Evolutionary conservation across 2,329 filamentous ascomycete genomes (phyloP).

Genomic region (Cercospora sojina): DNA sequence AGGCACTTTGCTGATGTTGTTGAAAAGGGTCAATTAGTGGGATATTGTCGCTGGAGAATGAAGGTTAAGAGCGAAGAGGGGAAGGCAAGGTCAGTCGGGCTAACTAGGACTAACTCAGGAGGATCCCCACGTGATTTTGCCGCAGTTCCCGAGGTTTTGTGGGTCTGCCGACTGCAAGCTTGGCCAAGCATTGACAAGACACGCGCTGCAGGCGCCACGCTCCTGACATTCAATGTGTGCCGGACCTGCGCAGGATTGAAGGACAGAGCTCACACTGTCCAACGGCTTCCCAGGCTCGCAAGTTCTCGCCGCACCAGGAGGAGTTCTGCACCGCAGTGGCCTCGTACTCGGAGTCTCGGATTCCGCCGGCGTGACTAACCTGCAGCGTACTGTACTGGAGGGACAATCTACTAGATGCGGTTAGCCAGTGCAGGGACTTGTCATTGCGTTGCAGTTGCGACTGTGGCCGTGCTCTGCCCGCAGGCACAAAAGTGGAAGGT

Average conservation of each 20-base stretch:
- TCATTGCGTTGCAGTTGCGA: not conserved
- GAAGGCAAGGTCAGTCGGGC: not conserved
- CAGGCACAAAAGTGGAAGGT: not conserved
- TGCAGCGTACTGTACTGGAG: not conserved
- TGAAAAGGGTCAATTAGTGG: constrained; percentile 1
- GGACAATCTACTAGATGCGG: not conserved
- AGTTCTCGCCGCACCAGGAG: not conserved
- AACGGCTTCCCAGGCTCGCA: not conserved
- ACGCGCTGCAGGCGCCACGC: not conserved
- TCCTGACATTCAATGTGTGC: not conserved
- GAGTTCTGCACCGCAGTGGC: not conserved
- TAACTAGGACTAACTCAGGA: not conserved
- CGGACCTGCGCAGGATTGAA: not conserved
- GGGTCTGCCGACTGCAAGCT: not conserved
- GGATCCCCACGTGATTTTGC: not conserved
- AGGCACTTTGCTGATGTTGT: not conserved
- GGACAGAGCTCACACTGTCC: not conserved
- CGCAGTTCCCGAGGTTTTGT: not conserved
- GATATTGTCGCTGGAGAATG: not conserved
- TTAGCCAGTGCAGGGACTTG: not conserved
- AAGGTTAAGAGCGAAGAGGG: not conserved
- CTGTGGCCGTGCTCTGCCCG: not conserved
- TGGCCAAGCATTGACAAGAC: not conserved
- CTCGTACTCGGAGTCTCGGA: not conserved
- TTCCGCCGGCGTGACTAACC: not conserved